Base-by-base conservation (phyloP, 2,329 filamentous ascomycete species). In the Aspergillus ruber region DNA sequence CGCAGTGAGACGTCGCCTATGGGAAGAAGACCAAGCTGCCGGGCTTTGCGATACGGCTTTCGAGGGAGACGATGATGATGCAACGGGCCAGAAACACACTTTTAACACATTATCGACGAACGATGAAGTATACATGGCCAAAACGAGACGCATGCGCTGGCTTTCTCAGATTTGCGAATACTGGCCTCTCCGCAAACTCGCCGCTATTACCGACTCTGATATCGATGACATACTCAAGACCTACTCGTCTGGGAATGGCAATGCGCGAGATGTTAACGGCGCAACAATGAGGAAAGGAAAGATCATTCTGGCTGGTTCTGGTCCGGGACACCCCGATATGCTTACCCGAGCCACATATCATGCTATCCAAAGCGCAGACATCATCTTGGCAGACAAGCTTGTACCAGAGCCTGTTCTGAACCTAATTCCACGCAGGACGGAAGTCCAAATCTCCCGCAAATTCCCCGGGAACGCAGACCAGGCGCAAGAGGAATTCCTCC, bases 141-240 rank as follows among this genome's bases (percentile, higher is more conserved):
- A 89, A 63, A 90, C 81, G 18, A 78, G 91, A 50, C 80, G 93
- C 44, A 90, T 95, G 76, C 81, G 93, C 49, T 98, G 93, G 93
- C 76, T 98, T 1, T 82, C 86, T 17, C 93, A 98, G 65, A 89
- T 98, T 45, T 98, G 93, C 76, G 93, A 98, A 73, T 98, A 98
- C 71, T 98, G 93, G 93, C 90, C 93, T 1, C 76, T 98, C 21
- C 84, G 83, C 53, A 82, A 87, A 15, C 79, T 98, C 1, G 89
- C 90, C 6, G 77, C 79, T 36, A 85, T 97, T 53, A 85, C 80
- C 3, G 88, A 95, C 59, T 78, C 79, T 7, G 90, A 97, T 56
- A 83, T 96, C 6, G 82, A 88, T 13, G 67, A 72, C 10, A 81
- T 97, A 0, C 76, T 98, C n/a, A 73, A 79, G 52, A 83, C 86